Evolutionary conservation across 441 rosid species (phyloP).

Genomic region (Lepidium campestre): DNA sequence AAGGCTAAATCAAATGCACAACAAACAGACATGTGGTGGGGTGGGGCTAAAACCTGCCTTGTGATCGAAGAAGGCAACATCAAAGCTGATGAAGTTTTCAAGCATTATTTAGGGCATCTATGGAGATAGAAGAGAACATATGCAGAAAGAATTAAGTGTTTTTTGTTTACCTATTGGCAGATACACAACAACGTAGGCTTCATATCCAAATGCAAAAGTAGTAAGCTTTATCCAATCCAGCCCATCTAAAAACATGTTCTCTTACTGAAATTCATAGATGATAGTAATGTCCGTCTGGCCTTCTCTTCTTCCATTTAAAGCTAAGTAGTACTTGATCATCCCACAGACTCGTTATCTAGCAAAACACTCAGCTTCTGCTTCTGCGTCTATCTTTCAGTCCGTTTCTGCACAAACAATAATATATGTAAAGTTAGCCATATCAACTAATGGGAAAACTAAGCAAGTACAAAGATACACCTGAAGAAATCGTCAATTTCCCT

Average conservation of each 20-base stretch:
- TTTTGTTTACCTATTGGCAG: slow-evolving; percentile 30
- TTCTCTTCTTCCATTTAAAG: slow-evolving; percentile 29
- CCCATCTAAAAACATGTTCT: slow-evolving; percentile 55
- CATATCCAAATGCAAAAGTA: slow-evolving; percentile 37
- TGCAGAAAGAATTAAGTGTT: slow-evolving; percentile 3
- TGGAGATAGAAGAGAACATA: slow-evolving; percentile 32
- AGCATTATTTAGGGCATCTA: slow-evolving; percentile 47
- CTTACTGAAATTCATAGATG: slow-evolving; percentile 56
- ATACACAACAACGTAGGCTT: slow-evolving; percentile 25
- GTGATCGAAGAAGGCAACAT: slow-evolving; percentile 44
- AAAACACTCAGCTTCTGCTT: slow-evolving; percentile 73
- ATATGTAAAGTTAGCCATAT: not conserved
- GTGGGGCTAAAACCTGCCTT: slow-evolving; percentile 39
- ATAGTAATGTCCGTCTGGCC: slow-evolving; percentile 49
- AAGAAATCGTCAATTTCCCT: not conserved
- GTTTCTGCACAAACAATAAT: slow-evolving; percentile 48
- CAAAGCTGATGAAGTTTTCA: slow-evolving; percentile 50
- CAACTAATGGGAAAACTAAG: not conserved
- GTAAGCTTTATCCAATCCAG: slow-evolving; percentile 62
- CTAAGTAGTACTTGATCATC: slow-evolving; percentile 16
- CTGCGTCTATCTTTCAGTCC: slow-evolving; percentile 74
- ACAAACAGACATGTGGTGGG: not conserved
- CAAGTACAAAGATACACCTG: not conserved
- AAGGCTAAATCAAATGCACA: not conserved
- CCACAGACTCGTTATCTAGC: slow-evolving; percentile 15